Percentiles rank a stretch among this genome's conserved stretches.
phyloP scores from a whole-genome alignment of 2,329 filamentous ascomycete species.

The Alternaria triticina region DNA sequence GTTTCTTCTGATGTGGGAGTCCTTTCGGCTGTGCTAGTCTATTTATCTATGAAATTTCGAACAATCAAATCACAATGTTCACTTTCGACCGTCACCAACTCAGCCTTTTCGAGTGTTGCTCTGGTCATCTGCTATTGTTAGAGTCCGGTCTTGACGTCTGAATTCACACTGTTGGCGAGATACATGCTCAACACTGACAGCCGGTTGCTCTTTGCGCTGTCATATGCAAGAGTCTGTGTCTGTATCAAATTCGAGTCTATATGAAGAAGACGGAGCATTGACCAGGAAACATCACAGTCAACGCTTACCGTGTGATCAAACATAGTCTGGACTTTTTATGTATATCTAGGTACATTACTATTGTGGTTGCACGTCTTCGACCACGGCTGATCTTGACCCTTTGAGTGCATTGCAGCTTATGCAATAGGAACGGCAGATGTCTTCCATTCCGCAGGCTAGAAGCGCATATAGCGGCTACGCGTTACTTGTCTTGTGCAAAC shows the following conservation, averaged over 20 bases:
- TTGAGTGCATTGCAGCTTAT: not conserved
- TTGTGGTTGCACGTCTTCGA: not conserved
- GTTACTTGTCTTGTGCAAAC: not conserved
- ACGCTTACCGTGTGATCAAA: not conserved
- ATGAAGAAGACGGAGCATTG: not conserved
- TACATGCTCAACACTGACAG: not conserved
- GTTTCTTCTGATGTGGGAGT: not conserved
- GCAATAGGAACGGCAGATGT: not conserved
- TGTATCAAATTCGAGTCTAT: not conserved
- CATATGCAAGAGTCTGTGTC: not conserved
- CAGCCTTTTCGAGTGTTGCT: not conserved
- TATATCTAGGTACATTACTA: not conserved
- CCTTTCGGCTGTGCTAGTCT: not conserved
- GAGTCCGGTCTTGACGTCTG: not conserved
- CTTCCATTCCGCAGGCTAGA: not conserved
- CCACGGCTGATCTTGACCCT: not conserved
- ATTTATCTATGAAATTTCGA: not conserved
- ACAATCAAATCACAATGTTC: not conserved
- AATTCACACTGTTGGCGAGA: not conserved
- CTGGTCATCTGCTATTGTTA: not conserved
- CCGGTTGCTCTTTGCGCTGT: not conserved
- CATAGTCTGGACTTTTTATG: not conserved
- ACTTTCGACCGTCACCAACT: not conserved
- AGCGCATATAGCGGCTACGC: conserved; percentile 2
- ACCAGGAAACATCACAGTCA: not conserved